A percentile compares a stretch with the other conserved stretches of the same genome.
phyloP scores from a whole-genome alignment of 2,329 filamentous ascomycete species.

The Ascomycota sp. region DNA sequence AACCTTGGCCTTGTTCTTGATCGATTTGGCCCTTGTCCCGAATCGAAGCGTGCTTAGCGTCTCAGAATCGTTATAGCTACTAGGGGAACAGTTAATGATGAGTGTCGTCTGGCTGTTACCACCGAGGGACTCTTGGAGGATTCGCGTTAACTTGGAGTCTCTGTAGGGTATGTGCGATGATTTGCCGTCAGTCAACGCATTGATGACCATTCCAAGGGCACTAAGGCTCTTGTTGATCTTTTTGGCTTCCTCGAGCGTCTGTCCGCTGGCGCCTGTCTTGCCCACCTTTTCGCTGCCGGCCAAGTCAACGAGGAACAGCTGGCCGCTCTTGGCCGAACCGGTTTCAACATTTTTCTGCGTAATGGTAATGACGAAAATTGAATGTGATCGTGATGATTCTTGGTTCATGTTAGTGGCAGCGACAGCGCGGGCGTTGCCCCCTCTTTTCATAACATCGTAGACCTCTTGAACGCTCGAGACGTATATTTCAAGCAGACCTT shows the following conservation, averaged over 20 bases:
- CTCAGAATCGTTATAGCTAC: constrained; percentile 93
- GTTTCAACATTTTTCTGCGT: constrained; percentile 97
- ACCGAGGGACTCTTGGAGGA: constrained; percentile 88
- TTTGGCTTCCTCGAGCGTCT: constrained; percentile 94
- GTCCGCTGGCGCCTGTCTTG: constrained; percentile 92
- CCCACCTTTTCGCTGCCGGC: constrained; percentile 97
- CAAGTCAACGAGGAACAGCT: constrained; percentile 93
- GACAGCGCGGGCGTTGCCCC: constrained; percentile 75
- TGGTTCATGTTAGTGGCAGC: constrained; percentile 98
- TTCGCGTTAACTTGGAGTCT: constrained; percentile 94
- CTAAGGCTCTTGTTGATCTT: constrained; percentile 99
- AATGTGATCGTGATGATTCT: constrained; percentile 93
- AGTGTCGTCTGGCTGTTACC: constrained; percentile 96
- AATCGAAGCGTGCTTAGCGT: constrained; percentile 84
- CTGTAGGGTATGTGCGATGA: constrained; percentile 89
- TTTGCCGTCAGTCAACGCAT: constrained; percentile 89
- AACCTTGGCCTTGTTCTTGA: constrained; percentile 99
- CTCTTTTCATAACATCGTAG: constrained; percentile 88
- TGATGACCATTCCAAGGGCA: constrained; percentile 97
- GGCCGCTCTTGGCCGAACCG: constrained; percentile 85
- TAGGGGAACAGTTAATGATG: constrained; percentile 98
- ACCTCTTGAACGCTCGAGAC: constrained; percentile 91
- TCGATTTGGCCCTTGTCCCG: constrained; percentile 89
- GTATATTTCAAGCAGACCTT: constrained; percentile 84
- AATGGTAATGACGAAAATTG: constrained; percentile 92